A percentile compares a stretch with the other conserved stretches of the same genome.
These are phyloP conservation scores for Chlamydomonas eustigma DNA, from an alignment of 139 green algal species.

Conservation along the genomic window DNA sequence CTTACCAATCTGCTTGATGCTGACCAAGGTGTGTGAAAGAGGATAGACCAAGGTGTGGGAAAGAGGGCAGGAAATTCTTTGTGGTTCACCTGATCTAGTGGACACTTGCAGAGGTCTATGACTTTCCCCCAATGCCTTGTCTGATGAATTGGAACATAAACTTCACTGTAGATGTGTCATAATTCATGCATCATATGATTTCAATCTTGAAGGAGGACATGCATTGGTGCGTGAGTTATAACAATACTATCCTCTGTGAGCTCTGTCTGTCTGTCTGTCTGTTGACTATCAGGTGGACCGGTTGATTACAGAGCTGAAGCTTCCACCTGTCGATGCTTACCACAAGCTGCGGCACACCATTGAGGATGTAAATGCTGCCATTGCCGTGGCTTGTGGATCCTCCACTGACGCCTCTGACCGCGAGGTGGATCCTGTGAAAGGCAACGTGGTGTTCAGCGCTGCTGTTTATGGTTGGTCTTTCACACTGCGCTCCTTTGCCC, in stretches of 20 bases:
- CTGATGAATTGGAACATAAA: too few relatives aligned
- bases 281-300: conserved; percentile 89
- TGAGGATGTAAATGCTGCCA: conserved; percentile 82
- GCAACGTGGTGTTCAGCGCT: conserved; percentile 88
- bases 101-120: too few relatives aligned
- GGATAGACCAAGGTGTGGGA: neutral
- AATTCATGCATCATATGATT: too few relatives aligned
- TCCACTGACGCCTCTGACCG: conserved; percentile 7
- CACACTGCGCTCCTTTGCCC: conserved; percentile 86
- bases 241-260: too few relatives aligned
- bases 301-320: conserved; percentile 96
- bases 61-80: neutral
- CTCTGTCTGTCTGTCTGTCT: too few relatives aligned
- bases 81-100: too few relatives aligned
- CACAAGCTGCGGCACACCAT: conserved; percentile 96
- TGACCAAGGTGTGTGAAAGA: conserved; percentile 76
- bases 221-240: too few relatives aligned
- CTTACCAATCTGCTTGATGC: conserved; percentile 79
- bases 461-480: conserved; percentile 84
- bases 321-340: conserved; percentile 96
- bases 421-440: conserved; percentile 70
- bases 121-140: too few relatives aligned
- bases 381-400: conserved; percentile 10
- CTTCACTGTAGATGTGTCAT: too few relatives aligned
- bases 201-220: too few relatives aligned